phyloP scores from a whole-genome alignment of 371 early-diverging fungal genomes.

The Capillidium rhysosporum region DNA sequence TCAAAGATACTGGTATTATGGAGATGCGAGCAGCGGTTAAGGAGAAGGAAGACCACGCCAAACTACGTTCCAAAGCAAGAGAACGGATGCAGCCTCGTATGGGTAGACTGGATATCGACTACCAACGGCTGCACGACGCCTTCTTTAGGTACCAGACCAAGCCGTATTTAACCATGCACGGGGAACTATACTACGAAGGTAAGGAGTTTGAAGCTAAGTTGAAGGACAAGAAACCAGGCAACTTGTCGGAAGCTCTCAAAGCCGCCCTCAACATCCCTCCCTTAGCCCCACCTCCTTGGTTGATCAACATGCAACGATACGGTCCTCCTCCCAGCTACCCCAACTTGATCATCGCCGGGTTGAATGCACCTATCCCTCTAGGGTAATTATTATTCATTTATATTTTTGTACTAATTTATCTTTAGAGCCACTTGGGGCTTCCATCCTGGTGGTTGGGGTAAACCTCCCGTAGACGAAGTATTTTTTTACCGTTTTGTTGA shows the following conservation, averaged over 20 bases:
- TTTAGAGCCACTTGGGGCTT: constrained; percentile 87
- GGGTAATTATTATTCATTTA: constrained; percentile 20
- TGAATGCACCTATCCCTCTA: constrained; percentile 93
- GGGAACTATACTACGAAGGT: constrained; percentile 92
- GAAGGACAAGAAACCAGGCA: constrained; percentile 77
- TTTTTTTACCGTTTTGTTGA: neutral
- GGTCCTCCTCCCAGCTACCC: constrained; percentile 96
- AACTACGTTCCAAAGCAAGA: constrained; percentile 65
- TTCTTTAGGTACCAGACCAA: constrained; percentile 91
- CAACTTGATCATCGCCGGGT: constrained; percentile 77
- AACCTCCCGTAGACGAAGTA: constrained; percentile 88
- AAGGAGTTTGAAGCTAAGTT: constrained; percentile 85
- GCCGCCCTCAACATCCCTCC: constrained; percentile 79
- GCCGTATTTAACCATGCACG: constrained; percentile 59
- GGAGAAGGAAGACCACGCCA: constrained; percentile 66
- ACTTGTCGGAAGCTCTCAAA: constrained; percentile 67
- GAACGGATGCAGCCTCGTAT: constrained; percentile 85
- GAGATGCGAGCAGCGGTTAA: constrained; percentile 79
- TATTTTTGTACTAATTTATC: neutral
- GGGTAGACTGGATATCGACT: constrained; percentile 90
- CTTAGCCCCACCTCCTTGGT: constrained; percentile 94
- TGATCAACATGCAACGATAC: constrained; percentile 95
- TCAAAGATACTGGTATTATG: constrained; percentile 93
- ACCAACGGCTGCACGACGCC: constrained; percentile 90
- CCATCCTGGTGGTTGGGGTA: constrained; percentile 97